These are phyloP conservation scores for Tuber calosporum DNA, from an alignment of 495 filamentous ascomycete genomes.

Conservation along the genomic window DNA sequence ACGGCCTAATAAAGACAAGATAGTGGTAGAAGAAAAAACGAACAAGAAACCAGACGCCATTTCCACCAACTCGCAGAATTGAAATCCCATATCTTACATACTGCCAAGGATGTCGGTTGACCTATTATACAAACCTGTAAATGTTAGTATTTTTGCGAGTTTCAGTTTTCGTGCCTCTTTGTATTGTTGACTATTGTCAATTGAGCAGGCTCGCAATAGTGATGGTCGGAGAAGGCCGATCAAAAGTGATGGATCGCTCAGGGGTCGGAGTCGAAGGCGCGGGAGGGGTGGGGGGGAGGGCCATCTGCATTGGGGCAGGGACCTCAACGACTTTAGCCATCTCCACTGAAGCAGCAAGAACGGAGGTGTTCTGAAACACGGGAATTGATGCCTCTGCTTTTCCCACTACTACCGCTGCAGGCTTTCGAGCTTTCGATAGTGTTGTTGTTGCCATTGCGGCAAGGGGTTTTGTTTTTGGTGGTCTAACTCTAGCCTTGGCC, in stretches of 20 bases:
- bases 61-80: not conserved
- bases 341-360: not conserved
- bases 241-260: not conserved
- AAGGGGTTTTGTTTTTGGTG: not conserved
- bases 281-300: not conserved
- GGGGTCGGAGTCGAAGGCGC: not conserved
- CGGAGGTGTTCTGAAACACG: not conserved
- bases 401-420: slow-evolving; percentile 9
- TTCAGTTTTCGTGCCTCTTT: not conserved
- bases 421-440: slow-evolving; percentile 18
- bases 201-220: not conserved
- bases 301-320: not conserved
- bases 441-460: slow-evolving; percentile 23
- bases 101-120: not conserved
- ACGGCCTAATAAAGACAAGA: not conserved
- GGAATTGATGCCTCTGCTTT: not conserved
- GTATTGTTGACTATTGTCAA: not conserved
- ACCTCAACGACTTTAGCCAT: not conserved
- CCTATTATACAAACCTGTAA: not conserved
- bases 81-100: slow-evolving; percentile 2
- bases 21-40: not conserved
- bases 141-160: not conserved
- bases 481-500: slow-evolving; percentile 8
- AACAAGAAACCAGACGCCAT: not conserved
- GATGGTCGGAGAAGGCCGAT: slow-evolving; percentile 1